Evolutionary conservation across 2,329 filamentous ascomycete species (phyloP).

Genomic region (Chrysoporthe cubensis): DNA sequence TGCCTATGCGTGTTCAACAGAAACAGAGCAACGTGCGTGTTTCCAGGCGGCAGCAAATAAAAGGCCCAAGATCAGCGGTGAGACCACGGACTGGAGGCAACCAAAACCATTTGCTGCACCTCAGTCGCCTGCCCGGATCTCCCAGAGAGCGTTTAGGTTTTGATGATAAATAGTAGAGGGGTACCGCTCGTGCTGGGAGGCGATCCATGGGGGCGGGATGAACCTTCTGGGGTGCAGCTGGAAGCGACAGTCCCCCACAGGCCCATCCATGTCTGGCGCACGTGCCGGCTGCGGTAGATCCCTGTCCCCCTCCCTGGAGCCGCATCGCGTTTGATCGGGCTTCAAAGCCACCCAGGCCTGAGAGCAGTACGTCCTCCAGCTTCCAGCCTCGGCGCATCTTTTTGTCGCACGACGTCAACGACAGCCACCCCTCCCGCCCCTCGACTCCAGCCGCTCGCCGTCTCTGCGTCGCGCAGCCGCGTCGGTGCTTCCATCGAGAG

Average conservation of each 20-base stretch:
- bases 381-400: background rate
- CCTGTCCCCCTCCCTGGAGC: background rate
- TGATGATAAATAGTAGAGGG: too few species aligned
- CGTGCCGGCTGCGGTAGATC: background rate
- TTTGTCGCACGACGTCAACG: background rate
- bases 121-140: too few species aligned
- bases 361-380: background rate
- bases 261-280: constrained; percentile 1
- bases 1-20: background rate
- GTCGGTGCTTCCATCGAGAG: background rate
- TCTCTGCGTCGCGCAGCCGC: background rate
- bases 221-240: background rate
- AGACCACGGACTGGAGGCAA: too few species aligned
- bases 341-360: background rate
- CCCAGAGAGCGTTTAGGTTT: too few species aligned
- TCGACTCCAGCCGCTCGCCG: background rate
- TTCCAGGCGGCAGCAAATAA: too few species aligned
- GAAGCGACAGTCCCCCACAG: background rate
- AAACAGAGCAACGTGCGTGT: background rate
- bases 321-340: constrained; percentile 4
- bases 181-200: too few species aligned
- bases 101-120: too few species aligned
- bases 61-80: background rate
- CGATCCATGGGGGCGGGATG: background rate
- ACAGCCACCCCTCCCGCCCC: background rate